Conservation (phyloP, 176 grass and related monocot species). For the Ananas comosus region DNA sequence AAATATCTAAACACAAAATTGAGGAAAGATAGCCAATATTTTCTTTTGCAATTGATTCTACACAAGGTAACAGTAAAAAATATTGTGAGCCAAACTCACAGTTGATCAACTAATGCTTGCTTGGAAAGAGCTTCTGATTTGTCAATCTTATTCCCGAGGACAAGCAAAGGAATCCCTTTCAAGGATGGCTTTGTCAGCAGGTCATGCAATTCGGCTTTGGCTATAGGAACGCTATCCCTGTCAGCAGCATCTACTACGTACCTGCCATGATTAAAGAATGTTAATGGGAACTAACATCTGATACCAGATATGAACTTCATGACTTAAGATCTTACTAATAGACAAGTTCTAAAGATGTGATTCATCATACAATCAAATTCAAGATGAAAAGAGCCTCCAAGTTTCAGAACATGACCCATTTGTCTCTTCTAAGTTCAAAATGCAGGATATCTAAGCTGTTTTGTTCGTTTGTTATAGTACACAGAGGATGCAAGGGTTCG, state of each 20-base stretch:
- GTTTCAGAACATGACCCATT: background rate
- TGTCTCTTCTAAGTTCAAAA: too few relatives aligned
- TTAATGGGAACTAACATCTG: background rate
- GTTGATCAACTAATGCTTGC: conserved; percentile 73
- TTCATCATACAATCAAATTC: background rate
- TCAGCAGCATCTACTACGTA: conserved; percentile 92
- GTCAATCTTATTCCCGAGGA: conserved; percentile 98
- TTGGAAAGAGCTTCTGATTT: conserved; percentile 93
- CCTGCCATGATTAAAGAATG: conserved; percentile 20
- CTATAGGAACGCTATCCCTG: conserved; percentile 72
- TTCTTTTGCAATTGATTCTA: background rate
- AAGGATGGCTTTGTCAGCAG: conserved; percentile 82
- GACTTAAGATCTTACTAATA: background rate
- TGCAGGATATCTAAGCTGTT: background rate
- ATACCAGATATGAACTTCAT: background rate
- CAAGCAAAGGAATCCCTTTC: conserved; percentile 76
- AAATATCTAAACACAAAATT: background rate
- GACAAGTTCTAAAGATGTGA: background rate
- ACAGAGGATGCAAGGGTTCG: background rate
- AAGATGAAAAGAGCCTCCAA: background rate
- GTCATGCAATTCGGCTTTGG: conserved; percentile 93
- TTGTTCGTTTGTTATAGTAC: background rate
- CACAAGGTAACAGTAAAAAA: background rate
- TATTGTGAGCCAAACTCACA: conserved; percentile 45
- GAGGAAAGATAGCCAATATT: background rate